A percentile compares a stretch with the other conserved stretches of the same genome.
Conservation (phyloP, 2,329 filamentous ascomycete genomes). For the Monosporascus cannonballus region DNA sequence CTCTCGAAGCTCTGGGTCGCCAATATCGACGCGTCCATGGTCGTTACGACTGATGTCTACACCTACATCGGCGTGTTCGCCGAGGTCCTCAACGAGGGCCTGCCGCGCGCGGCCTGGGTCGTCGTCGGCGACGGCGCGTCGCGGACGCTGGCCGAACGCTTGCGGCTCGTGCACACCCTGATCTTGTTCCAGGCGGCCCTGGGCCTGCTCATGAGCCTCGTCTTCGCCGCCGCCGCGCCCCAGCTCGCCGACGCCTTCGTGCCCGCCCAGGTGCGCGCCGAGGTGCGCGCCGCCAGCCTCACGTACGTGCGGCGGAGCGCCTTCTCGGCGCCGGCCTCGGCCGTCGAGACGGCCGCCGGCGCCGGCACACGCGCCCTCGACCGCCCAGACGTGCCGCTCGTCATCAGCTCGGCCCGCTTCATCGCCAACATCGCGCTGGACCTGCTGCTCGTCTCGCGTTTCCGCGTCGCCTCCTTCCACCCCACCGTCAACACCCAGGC, state of each 20-base stretch:
- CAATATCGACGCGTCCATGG: constrained; percentile 53
- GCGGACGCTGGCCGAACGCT: constrained; percentile 41
- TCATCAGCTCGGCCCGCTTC: constrained; percentile 60
- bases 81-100: constrained; percentile 67
- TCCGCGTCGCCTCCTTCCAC: constrained; percentile 47
- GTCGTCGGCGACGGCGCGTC: constrained; percentile 60
- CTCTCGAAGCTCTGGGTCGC: constrained; percentile 67
- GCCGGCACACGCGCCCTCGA: constrained; percentile 60
- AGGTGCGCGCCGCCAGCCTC: constrained; percentile 50
- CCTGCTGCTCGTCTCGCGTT: constrained; percentile 58
- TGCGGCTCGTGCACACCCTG: constrained; percentile 57
- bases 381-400: constrained; percentile 60
- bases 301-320: constrained; percentile 60
- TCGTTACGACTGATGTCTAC: constrained; percentile 60
- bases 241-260: constrained; percentile 57
- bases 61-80: constrained; percentile 63
- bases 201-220: constrained; percentile 53
- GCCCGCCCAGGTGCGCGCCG: constrained; percentile 47
- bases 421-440: constrained; percentile 62
- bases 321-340: constrained; percentile 55
- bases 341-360: constrained; percentile 57
- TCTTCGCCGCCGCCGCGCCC: constrained; percentile 47
- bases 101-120: constrained; percentile 62
- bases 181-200: constrained; percentile 53
- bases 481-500: constrained; percentile 62